phyloP scores from a whole-genome alignment of 2,329 filamentous ascomycete genomes.

The Dactylellina cionopaga region DNA sequence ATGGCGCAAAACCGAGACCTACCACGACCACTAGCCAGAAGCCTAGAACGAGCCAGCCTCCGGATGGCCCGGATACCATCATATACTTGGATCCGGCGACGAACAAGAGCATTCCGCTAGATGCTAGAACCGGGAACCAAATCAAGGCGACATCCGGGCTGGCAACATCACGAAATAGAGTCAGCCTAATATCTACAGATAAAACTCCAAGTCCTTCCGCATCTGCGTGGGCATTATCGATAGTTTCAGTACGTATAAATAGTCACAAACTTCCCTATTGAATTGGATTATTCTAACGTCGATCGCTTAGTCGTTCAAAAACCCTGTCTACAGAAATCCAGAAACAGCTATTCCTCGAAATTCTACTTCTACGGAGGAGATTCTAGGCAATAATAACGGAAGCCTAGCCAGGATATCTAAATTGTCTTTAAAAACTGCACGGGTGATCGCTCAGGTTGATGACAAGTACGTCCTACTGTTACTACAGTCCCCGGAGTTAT shows the following conservation, averaged over 20 bases:
- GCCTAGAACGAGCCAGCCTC: not conserved
- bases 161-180: not conserved
- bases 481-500: constrained; percentile 58
- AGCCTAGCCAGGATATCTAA: constrained; percentile 68
- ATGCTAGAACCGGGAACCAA: constrained; percentile 20
- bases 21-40: not conserved
- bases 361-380: constrained; percentile 57
- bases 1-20: not conserved
- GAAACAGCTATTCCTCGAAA: constrained; percentile 14
- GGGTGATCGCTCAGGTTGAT: constrained; percentile 84
- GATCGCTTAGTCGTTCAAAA: constrained; percentile 3
- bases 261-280: not conserved
- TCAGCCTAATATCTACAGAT: constrained; percentile 9
- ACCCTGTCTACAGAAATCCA: constrained; percentile 19
- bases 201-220: no score
- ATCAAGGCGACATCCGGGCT: not conserved
- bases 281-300: not conserved
- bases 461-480: constrained; percentile 79
- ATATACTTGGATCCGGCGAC: constrained; percentile 1
- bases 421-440: constrained; percentile 68
- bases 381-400: not conserved
- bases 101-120: constrained; percentile 1
- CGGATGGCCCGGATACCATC: not conserved
- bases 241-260: constrained; percentile 12
- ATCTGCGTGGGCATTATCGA: not conserved